Evolutionary conservation across 139 green algal genomes (phyloP).

Genomic region (Pseudopediastrum boryanum): DNA sequence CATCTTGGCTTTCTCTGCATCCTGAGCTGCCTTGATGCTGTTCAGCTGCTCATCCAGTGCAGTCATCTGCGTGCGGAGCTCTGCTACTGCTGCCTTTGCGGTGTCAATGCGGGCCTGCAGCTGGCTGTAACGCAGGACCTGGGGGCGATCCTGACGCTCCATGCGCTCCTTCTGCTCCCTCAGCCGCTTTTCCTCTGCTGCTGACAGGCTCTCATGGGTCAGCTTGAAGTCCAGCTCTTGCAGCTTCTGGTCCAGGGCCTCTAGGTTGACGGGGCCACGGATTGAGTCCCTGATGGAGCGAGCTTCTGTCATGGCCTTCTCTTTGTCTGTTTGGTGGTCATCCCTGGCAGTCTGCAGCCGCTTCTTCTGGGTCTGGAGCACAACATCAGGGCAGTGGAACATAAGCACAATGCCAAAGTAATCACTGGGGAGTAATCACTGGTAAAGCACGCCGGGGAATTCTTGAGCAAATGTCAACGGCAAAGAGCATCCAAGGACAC

Average conservation of each 20-base stretch:
- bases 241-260: conserved; percentile 24
- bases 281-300: conserved; percentile 30
- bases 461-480: too few relatives aligned
- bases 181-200: conserved; percentile 47
- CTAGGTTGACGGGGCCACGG: conserved; percentile 32
- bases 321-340: conserved; percentile 37
- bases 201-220: conserved; percentile 45
- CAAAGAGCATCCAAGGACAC: too few relatives aligned
- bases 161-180: conserved; percentile 41
- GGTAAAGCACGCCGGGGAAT: too few relatives aligned
- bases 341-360: conserved; percentile 29
- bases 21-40: conserved; percentile 36
- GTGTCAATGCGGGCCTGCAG: conserved; percentile 35
- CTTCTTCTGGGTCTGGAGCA: conserved; percentile 34
- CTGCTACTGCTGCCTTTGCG: conserved; percentile 43
- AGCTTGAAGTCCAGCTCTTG: conserved; percentile 55
- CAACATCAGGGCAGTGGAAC: too few relatives aligned
- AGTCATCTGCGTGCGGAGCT: conserved; percentile 20
- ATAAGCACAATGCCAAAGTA: too few relatives aligned
- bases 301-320: conserved; percentile 36
- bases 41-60: conserved; percentile 35
- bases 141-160: conserved; percentile 28
- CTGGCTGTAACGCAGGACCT: conserved; percentile 43
- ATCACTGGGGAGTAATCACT: too few relatives aligned
- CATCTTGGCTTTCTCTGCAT: conserved; percentile 34